Evolutionary conservation across 2,329 filamentous ascomycete species (phyloP).

Genomic region (Hypoxylon sp.): DNA sequence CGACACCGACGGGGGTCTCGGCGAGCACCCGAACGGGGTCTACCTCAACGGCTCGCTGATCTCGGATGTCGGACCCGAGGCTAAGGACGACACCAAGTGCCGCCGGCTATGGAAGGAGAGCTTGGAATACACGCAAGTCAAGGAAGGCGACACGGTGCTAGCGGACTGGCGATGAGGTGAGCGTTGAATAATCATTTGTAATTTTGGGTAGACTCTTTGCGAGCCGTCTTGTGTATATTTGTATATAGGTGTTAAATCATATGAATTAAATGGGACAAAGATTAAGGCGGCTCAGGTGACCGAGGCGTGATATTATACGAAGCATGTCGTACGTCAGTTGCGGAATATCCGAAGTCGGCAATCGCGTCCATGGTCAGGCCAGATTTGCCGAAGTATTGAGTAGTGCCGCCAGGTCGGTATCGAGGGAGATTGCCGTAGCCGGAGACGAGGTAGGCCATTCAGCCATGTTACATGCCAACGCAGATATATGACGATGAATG

Average conservation of each 20-base stretch:
- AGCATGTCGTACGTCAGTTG: not conserved
- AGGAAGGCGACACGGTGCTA: constrained; percentile 43
- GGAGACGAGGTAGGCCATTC: constrained; percentile 24
- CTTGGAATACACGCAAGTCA: constrained; percentile 32
- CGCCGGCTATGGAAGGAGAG: constrained; percentile 41
- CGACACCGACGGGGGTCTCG: constrained; percentile 46
- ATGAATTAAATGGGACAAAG: constrained; percentile 10
- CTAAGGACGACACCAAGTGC: constrained; percentile 41
- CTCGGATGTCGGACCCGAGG: constrained; percentile 37
- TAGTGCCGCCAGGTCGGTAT: constrained; percentile 46
- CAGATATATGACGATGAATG: constrained; percentile 22
- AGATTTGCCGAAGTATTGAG: constrained; percentile 40
- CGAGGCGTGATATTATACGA: constrained; percentile 12
- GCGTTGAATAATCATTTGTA: constrained; percentile 12
- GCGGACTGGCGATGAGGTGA: constrained; percentile 39
- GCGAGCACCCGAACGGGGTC: constrained; percentile 40
- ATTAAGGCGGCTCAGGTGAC: constrained; percentile 11
- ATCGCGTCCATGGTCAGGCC: constrained; percentile 9
- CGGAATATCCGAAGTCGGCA: constrained; percentile 34
- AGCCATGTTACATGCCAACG: constrained; percentile 33
- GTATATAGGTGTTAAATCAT: constrained; percentile 9
- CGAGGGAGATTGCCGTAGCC: constrained; percentile 30
- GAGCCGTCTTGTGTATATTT: constrained; percentile 4
- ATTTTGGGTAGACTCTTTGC: not conserved
- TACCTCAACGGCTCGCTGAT: constrained; percentile 43